phyloP scores from a whole-genome alignment of 495 filamentous ascomycete species.

The Cairneyella variabilis region DNA sequence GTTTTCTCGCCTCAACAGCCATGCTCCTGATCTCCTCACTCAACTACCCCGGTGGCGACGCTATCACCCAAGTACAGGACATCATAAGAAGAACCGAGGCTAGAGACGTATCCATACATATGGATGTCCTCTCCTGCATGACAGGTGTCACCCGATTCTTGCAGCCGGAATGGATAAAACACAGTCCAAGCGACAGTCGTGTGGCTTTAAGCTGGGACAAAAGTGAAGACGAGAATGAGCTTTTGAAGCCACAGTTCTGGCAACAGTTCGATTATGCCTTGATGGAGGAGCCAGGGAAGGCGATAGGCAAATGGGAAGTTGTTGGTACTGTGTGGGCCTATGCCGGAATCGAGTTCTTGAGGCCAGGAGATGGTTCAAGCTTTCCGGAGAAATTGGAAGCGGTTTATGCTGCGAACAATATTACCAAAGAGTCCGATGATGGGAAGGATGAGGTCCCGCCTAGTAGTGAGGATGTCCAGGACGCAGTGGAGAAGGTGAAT shows the following conservation, averaged over 20 bases:
- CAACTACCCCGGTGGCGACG: conserved; percentile 86
- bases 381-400: conserved; percentile 23
- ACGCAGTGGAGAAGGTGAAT: conserved; percentile 23
- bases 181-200: conserved; percentile 6
- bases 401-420: conserved; percentile 28
- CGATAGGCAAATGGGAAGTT: conserved; percentile 68
- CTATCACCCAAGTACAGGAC: conserved; percentile 50
- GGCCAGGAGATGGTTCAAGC: conserved; percentile 38
- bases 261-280: conserved; percentile 75
- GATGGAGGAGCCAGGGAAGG: conserved; percentile 56
- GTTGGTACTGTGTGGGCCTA: conserved; percentile 67
- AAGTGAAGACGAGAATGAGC: conserved; percentile 51
- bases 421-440: conserved; percentile 18
- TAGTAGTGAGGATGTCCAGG: conserved; percentile 19
- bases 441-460: conserved; percentile 9
- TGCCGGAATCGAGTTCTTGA: conserved; percentile 62
- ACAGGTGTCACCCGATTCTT: conserved; percentile 90
- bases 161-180: conserved; percentile 38
- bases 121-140: conserved; percentile 87
- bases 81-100: conserved; percentile 33
- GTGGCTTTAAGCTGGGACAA: conserved; percentile 51
- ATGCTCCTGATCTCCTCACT: conserved; percentile 71
- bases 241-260: conserved; percentile 72
- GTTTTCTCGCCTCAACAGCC: conserved; percentile 54
- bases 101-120: conserved; percentile 51